A percentile compares a stretch with the other conserved stretches of the same genome.
Conservation (phyloP, 1,139 yeast genomes). For the Komagataea norvegica region DNA sequence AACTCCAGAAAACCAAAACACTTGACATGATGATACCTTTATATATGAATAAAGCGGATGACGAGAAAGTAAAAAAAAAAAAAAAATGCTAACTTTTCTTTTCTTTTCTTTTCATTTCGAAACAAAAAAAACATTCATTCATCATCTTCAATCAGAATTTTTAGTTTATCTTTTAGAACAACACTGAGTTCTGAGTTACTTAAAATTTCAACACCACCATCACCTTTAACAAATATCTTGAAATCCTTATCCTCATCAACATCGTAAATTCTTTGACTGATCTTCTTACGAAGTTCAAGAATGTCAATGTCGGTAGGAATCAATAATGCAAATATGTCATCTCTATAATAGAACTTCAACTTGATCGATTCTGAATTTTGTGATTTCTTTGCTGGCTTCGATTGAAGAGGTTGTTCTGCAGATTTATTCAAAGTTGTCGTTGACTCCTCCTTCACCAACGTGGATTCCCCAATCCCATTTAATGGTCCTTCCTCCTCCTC, state of each 20-base stretch:
- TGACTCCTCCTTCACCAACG: slow-evolving; percentile 24
- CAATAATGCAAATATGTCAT: slow-evolving; percentile 84
- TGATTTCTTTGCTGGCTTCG: slow-evolving; percentile 10
- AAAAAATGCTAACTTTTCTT: neutral
- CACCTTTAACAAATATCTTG: slow-evolving; percentile 29
- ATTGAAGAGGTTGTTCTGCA: slow-evolving; percentile 10
- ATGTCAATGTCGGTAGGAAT: slow-evolving; percentile 60
- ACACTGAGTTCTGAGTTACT: slow-evolving; percentile 30
- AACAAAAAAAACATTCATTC: slow-evolving; percentile 1
- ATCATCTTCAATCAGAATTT: slow-evolving; percentile 29
- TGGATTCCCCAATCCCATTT: slow-evolving; percentile 24
- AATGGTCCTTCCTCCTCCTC: neutral
- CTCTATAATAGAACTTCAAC: slow-evolving; percentile 81
- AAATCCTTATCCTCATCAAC: slow-evolving; percentile 28
- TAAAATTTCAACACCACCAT: slow-evolving; percentile 29
- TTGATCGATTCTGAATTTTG: slow-evolving; percentile 32
- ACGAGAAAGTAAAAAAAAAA: neutral
- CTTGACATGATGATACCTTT: no score
- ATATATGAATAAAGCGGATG: neutral
- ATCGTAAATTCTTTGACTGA: slow-evolving; percentile 56
- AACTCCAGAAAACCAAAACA: no score
- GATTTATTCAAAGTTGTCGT: slow-evolving; percentile 17
- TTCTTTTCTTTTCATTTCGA: neutral
- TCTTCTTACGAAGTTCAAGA: slow-evolving; percentile 55
- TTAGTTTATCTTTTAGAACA: slow-evolving; percentile 32